Evolutionary conservation across 1,284 basidiomycete genomes (phyloP), one percentile per base, ranked within the genome.

Genomic region (Melampsora medusae): DNA sequence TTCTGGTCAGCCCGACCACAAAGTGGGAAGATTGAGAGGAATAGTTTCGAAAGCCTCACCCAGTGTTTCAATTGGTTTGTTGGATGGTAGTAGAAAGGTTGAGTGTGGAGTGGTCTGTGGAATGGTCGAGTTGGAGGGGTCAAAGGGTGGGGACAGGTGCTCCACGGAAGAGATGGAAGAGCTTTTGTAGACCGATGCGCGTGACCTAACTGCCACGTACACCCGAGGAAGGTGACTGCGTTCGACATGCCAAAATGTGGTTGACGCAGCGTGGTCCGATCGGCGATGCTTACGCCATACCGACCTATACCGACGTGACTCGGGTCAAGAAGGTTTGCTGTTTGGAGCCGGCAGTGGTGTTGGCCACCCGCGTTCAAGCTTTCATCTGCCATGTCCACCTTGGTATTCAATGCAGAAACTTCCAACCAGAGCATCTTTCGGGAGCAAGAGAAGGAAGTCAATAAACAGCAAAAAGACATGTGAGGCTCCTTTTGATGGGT

Each of bases 381-480:
- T 3, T 28, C 31, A 22, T 22, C 10, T 10, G 56, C 56, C 22
- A 59, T 22, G 31, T 31, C 31, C 56, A 59, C n/a, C 42, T 61
- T 60, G 17, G 19, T 60, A 59, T 69, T 61, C 50, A 59, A 59
- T 59, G 35, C 46, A n/a, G 22, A 50, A 33, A 48, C 5, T 28
- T 28, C 25, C 28, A 19, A 35, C 48, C 38, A 46, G 1, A 46
- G 42, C 49, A 60, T 48, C 33, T 64, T 71, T 33, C 69, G 62
- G 50, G 59, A 38, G 17, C 59, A 71, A 22, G 16, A 62, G 12
- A 71, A 64, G 38, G 60, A 59, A 14, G 49, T 71, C 5, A 64
- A 71, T 49, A 71, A 71, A 33, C 42, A 71, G 49, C 60, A 71
- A 19, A 49, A 31, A 53, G 69, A 71, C 49, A 61, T 65, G 69